Evolutionary conservation across 1,284 basidiomycete genomes (phyloP).

Genomic region (Pholiota adiposa): DNA sequence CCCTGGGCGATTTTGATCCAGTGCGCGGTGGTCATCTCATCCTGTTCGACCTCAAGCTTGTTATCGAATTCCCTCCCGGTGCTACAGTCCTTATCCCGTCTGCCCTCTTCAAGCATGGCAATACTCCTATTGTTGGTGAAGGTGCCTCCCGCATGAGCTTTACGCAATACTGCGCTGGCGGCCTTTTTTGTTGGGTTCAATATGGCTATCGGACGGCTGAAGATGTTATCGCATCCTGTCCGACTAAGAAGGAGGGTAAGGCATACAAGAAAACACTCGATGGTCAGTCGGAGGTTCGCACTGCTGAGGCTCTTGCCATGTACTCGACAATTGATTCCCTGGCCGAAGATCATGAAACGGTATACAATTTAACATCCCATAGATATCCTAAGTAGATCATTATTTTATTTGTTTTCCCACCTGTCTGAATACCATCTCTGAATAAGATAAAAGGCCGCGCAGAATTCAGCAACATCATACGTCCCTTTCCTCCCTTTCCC

Average conservation of each 20-base stretch:
- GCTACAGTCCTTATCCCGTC: constrained; percentile 9
- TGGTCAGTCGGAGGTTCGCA: neutral
- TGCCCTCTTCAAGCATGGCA: neutral
- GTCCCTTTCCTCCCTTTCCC: neutral
- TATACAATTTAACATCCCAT: neutral
- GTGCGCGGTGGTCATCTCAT: neutral
- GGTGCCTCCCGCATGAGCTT: constrained; percentile 1
- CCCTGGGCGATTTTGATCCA: neutral
- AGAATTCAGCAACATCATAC: too few species aligned
- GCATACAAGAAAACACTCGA: neutral
- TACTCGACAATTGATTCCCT: neutral
- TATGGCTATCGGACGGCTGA: neutral
- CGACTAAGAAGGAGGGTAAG: neutral
- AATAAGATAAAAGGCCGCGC: neutral
- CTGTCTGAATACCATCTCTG: too few species aligned
- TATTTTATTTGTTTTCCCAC: too few species aligned
- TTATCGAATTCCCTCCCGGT: constrained; percentile 10
- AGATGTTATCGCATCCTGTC: too few species aligned
- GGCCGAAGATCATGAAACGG: neutral
- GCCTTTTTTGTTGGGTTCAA: constrained; percentile 6
- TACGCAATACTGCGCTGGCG: constrained; percentile 8
- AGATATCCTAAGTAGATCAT: neutral
- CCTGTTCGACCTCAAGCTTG: constrained; percentile 7
- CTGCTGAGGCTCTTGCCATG: neutral
- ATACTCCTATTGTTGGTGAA: neutral